Base-by-base conservation (phyloP, 169 alveolate genomes). In the Blepharisma undulans region DNA sequence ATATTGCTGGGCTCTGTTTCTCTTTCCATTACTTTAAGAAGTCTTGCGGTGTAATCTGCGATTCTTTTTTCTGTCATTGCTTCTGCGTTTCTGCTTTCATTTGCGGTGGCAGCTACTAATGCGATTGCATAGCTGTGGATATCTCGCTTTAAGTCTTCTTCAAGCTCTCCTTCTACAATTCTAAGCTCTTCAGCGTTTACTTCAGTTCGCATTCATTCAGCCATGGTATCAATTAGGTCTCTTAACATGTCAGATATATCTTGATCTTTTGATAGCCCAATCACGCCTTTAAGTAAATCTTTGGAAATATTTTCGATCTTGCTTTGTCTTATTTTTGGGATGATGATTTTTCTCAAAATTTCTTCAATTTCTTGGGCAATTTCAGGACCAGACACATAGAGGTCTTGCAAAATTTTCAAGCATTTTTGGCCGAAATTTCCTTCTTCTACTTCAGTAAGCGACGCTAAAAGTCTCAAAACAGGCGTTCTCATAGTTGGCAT, bases 1-100 rank as follows among this genome's bases (percentile, higher is more conserved):
- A 82, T 82, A 30, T 82, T 82, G 36, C 76, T 82, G 27, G 89
- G 89, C 60, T 82, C 89, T 32, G 89, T 82, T 82, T 82, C 89
- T 30, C 89, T 82, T 82, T 82, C 89, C 89, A 82, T 82, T 21
- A 82, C 77, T 82, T 82, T 82, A 25, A 82, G 29, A 22, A 82
- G 89, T 30, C 60, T 82, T 59, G 89, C 89, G 5, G 89, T 82
- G 34, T 21, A 82, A 12, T 32, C 89, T 22, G 77, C 89, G 77
- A 82, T 60, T 36, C 48, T 82, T 59, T 82, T 82, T 30, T 34
- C 48, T 34, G 36, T 59, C 89, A 82, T 82, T 6, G 76, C 27
- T 30, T 82, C 34, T 48, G 89, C 89, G 76, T 82, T 82, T 25
- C 27, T 82, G 7, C 34, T 21, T 25, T 82, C 48, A 22, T 59